phyloP scores from a whole-genome alignment of 163 green algal genomes.

The Volvox carteri region DNA sequence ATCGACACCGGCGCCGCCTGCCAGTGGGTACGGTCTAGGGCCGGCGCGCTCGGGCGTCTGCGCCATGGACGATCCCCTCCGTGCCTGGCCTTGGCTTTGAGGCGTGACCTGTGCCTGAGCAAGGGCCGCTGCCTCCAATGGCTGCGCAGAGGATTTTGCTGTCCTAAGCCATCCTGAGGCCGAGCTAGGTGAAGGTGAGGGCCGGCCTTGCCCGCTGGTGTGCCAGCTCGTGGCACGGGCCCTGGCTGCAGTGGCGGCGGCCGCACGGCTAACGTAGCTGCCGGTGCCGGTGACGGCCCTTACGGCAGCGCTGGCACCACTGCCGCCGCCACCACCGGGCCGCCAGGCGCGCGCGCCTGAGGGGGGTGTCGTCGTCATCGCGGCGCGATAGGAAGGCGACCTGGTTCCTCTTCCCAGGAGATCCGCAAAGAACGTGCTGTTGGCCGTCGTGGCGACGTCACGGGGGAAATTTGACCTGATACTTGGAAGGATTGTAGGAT shows the following conservation, averaged over 20 bases:
- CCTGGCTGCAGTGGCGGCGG: conserved; percentile 4
- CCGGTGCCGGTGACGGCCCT: neutral
- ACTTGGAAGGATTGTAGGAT: no score
- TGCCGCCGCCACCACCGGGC: neutral
- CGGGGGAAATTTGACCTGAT: no score
- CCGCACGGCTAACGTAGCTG: conserved; percentile 13
- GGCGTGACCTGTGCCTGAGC: no score
- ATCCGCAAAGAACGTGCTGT: conserved; percentile 21
- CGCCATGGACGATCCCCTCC: no score
- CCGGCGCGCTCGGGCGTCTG: neutral
- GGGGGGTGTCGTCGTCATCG: neutral
- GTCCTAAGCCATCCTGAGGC: no score
- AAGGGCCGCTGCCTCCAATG: no score
- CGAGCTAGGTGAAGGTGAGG: no score
- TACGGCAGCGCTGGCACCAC: neutral
- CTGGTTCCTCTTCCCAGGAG: neutral
- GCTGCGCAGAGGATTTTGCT: no score
- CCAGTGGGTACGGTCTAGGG: neutral
- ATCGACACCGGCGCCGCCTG: neutral
- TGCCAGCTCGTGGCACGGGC: conserved; percentile 6
- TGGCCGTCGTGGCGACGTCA: no score
- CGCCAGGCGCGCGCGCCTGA: conserved; percentile 30
- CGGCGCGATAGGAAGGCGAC: neutral
- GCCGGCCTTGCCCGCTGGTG: neutral
- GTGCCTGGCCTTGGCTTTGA: neutral